Percentiles rank a stretch among this genome's conserved stretches.
Evolutionary conservation across 2,329 filamentous ascomycete species (phyloP).

Genomic region (Drechslerella dactyloides): DNA sequence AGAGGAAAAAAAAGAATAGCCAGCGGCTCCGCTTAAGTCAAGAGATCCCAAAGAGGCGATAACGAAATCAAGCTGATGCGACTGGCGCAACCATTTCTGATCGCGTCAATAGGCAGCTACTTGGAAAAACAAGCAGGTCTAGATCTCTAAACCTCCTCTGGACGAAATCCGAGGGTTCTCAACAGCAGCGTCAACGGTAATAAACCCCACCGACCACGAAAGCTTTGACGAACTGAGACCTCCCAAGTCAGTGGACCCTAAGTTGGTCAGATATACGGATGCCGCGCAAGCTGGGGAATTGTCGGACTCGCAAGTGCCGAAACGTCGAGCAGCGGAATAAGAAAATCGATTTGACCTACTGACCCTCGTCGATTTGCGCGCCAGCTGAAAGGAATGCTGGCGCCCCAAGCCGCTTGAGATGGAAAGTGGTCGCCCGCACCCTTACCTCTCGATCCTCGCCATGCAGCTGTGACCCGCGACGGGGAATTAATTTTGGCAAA

Average conservation of each 20-base stretch:
- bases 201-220: neutral
- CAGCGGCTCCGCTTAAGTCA: neutral
- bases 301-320: constrained; percentile 3
- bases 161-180: neutral
- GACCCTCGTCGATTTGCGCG: constrained; percentile 20
- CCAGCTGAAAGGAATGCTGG: constrained; percentile 30
- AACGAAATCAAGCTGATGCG: neutral
- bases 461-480: constrained; percentile 24
- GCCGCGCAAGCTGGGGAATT: neutral
- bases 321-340: neutral
- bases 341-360: constrained; percentile 4
- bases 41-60: neutral
- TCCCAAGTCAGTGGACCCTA: neutral
- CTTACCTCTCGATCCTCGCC: constrained; percentile 9
- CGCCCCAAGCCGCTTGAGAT: constrained; percentile 23
- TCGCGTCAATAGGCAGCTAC: neutral
- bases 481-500: constrained; percentile 32
- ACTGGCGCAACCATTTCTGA: neutral
- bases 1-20: neutral
- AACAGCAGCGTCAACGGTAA: neutral
- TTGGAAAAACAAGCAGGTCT: constrained; percentile 1
- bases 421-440: constrained; percentile 43
- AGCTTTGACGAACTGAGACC: neutral
- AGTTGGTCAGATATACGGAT: neutral
- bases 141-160: neutral